phyloP scores from a whole-genome alignment of 1,284 basidiomycete species.

The Cerrena zonata region DNA sequence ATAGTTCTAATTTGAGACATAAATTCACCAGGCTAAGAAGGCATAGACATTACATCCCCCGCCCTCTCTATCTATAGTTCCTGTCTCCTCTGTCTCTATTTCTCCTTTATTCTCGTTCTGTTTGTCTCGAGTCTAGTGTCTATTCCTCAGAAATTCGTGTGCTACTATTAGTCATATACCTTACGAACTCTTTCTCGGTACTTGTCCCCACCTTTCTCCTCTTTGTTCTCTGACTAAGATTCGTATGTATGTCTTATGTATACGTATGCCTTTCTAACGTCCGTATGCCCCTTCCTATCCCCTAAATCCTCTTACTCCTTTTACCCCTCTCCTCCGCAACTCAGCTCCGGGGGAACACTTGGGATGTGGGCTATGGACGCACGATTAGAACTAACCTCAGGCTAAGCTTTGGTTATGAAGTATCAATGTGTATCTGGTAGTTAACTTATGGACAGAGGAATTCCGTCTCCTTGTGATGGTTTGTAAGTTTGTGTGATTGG shows the following conservation, averaged over 20 bases:
- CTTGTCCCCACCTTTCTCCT: background rate
- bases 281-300: no score
- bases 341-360: no score
- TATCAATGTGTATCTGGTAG: background rate
- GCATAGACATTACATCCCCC: conserved; percentile 13
- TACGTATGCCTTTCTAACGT: conserved; percentile 1
- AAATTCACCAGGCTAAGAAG: conserved; percentile 19
- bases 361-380: no score
- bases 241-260: conserved; percentile 5
- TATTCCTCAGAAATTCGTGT: background rate
- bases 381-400: no score
- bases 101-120: background rate
- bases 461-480: no score
- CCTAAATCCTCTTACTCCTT: no score
- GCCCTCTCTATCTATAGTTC: background rate
- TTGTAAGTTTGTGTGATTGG: no score
- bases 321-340: no score
- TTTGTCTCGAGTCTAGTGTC: conserved; percentile 3
- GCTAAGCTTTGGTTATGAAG: no score
- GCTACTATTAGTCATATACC: conserved; percentile 5
- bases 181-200: background rate
- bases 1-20: background rate
- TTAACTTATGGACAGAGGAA: background rate
- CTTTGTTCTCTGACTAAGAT: background rate
- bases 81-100: background rate